Conservation (phyloP, 2,329 filamentous ascomycete species). For the Neophaeococcomyces aloes region DNA sequence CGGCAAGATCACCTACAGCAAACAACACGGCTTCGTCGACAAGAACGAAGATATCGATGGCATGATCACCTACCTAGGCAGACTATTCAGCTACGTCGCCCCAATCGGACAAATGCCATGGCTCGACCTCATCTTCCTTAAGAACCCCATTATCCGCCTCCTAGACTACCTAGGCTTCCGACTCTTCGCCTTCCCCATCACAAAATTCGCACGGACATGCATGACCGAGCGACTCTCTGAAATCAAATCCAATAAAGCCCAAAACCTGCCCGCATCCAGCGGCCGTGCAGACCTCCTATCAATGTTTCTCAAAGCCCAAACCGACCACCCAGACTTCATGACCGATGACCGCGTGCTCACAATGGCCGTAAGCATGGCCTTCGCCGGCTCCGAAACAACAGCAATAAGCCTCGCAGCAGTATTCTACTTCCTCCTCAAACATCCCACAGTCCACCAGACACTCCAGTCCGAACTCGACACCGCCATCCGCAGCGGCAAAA, state of each 20-base stretch:
- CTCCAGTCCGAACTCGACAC: constrained; percentile 18
- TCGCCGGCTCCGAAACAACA: constrained; percentile 71
- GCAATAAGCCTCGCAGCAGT: constrained; percentile 61
- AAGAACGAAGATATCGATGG: constrained; percentile 27
- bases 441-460: constrained; percentile 34
- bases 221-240: constrained; percentile 54
- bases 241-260: constrained; percentile 23
- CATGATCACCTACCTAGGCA: constrained; percentile 29
- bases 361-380: constrained; percentile 20
- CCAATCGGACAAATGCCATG: constrained; percentile 34
- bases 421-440: constrained; percentile 64
- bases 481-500: constrained; percentile 15
- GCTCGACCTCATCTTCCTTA: constrained; percentile 15
- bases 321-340: constrained; percentile 23
- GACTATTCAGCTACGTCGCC: constrained; percentile 53
- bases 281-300: constrained; percentile 18
- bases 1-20: constrained; percentile 30
- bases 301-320: constrained; percentile 22
- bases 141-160: constrained; percentile 36
- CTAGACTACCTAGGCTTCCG: constrained; percentile 56
- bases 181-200: constrained; percentile 61
- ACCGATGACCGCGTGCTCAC: constrained; percentile 24
- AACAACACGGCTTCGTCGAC: constrained; percentile 28
- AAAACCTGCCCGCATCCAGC: background rate
- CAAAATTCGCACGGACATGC: constrained; percentile 57